phyloP scores from a whole-genome alignment of 2,329 filamentous ascomycete species.

The Sphaerulina musiva region DNA sequence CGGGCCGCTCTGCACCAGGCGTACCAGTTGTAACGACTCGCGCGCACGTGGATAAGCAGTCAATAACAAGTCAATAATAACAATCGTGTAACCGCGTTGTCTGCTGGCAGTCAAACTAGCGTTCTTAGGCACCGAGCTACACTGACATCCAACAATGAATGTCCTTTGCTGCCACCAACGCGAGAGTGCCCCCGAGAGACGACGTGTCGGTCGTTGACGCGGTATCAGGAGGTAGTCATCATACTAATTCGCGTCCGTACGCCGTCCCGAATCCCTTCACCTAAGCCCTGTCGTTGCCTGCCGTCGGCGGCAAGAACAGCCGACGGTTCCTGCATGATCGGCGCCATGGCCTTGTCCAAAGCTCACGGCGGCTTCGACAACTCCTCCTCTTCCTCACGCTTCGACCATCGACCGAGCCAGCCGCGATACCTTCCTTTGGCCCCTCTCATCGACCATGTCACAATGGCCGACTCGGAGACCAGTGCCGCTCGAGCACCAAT shows the following conservation, averaged over 20 bases:
- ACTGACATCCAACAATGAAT: too few relatives aligned
- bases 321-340: slow-evolving; percentile 3
- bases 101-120: too few relatives aligned
- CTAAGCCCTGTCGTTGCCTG: background rate
- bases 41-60: too few relatives aligned
- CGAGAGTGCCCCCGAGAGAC: too few relatives aligned
- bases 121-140: too few relatives aligned
- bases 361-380: background rate
- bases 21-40: background rate
- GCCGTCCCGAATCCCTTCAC: too few relatives aligned
- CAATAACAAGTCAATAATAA: too few relatives aligned
- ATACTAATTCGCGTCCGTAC: too few relatives aligned
- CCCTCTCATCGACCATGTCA: slow-evolving; percentile 6
- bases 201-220: too few relatives aligned
- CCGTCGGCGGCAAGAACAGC: background rate
- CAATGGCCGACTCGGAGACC: slow-evolving; percentile 26
- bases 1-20: background rate
- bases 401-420: slow-evolving; percentile 1
- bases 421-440: slow-evolving; percentile 5
- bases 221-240: too few relatives aligned
- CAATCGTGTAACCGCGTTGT: too few relatives aligned
- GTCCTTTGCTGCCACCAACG: too few relatives aligned
- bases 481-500: slow-evolving; percentile 22
- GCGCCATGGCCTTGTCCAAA: slow-evolving; percentile 3
- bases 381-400: background rate